Conservation (phyloP, 176 grass and related monocot species). For the Ensete ventricosum region DNA sequence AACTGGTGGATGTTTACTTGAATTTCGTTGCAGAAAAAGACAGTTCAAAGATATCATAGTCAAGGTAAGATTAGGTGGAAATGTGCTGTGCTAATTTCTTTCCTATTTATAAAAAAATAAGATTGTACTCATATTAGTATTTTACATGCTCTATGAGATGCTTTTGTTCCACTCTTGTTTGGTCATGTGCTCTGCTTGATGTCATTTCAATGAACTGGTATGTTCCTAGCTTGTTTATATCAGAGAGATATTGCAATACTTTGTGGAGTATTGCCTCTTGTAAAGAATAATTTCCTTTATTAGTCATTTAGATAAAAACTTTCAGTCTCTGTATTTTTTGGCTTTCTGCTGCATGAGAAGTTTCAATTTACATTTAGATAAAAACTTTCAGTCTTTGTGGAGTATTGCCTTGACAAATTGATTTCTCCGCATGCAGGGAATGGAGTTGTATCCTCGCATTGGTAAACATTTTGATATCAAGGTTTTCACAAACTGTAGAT, state of each 20-base stretch:
- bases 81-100: too few species aligned
- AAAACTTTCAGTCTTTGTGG: too few species aligned
- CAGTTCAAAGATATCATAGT: too few species aligned
- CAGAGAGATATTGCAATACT: neutral
- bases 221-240: neutral
- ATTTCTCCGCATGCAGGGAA: slow-evolving; percentile 46
- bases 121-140: too few species aligned
- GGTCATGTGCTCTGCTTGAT: neutral
- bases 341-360: neutral
- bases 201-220: neutral
- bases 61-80: too few species aligned
- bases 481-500: slow-evolving; percentile 95
- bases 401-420: neutral
- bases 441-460: slow-evolving; percentile 95
- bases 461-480: slow-evolving; percentile 96
- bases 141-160: too few species aligned
- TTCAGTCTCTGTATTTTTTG: neutral
- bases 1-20: too few species aligned
- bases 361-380: neutral
- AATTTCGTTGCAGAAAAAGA: too few species aligned
- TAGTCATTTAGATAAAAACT: neutral
- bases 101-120: too few species aligned
- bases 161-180: neutral
- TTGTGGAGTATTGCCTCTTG: neutral
- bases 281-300: neutral